These are phyloP conservation scores for Lachancea nothofagi DNA, from an alignment of 805 yeast genomes.

Conservation along the genomic window DNA sequence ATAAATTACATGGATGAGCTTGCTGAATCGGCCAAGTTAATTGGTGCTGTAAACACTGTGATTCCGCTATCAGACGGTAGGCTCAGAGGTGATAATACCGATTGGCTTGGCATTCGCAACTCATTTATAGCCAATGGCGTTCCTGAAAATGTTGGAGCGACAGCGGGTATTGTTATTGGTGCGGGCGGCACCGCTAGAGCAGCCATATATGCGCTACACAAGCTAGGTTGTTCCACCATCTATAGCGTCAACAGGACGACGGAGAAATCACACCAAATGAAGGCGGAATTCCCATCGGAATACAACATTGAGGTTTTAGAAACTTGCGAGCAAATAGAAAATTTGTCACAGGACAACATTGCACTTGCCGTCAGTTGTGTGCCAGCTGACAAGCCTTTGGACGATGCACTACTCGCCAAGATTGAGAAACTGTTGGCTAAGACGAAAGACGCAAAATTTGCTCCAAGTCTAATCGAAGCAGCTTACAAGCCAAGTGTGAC, in stretches of 20 bases:
- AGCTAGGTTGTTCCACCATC: slow-evolving; percentile 71
- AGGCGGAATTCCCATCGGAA: slow-evolving; percentile 51
- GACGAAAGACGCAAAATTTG: slow-evolving; percentile 37
- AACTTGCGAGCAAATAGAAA: slow-evolving; percentile 40
- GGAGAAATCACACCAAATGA: slow-evolving; percentile 56
- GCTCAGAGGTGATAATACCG: slow-evolving; percentile 85
- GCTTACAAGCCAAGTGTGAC: slow-evolving; percentile 90
- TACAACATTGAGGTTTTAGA: slow-evolving; percentile 57
- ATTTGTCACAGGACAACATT: slow-evolving; percentile 37
- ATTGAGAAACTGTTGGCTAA: slow-evolving; percentile 44
- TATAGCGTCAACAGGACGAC: slow-evolving; percentile 78
- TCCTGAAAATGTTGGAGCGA: slow-evolving; percentile 36
- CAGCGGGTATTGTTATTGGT: slow-evolving; percentile 78
- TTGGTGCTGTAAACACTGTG: slow-evolving; percentile 94
- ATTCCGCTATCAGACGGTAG: slow-evolving; percentile 45
- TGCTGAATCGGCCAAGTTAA: slow-evolving; percentile 68
- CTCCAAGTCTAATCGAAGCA: slow-evolving; percentile 73
- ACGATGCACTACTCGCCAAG: slow-evolving; percentile 41
- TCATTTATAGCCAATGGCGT: slow-evolving; percentile 63
- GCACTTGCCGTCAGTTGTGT: slow-evolving; percentile 70
- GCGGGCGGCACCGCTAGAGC: slow-evolving; percentile 98
- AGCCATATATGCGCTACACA: slow-evolving; percentile 77
- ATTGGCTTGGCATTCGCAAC: slow-evolving; percentile 82
- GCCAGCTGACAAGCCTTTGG: slow-evolving; percentile 76
- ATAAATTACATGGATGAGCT: slow-evolving; percentile 59